A percentile compares a stretch with the other conserved stretches of the same genome.
phyloP scores from a whole-genome alignment of 2,329 filamentous ascomycete species.

The Coniochaeta prunicola region DNA sequence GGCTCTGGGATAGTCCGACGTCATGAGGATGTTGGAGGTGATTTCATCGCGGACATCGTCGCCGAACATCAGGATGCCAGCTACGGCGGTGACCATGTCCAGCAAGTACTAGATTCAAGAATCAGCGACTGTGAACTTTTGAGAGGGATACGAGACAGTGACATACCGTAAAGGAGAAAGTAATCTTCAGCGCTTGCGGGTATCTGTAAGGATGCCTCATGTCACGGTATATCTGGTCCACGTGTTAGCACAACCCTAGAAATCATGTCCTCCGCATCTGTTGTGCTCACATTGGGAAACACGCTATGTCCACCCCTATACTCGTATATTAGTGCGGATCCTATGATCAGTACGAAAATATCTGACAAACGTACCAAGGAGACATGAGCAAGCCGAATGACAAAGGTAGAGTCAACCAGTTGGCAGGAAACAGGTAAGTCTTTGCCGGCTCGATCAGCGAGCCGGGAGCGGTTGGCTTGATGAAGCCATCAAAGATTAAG shows the following conservation, averaged over 20 bases:
- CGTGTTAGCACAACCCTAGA: slow-evolving; percentile 6
- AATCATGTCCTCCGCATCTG: no score
- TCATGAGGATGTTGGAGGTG: slow-evolving; percentile 79
- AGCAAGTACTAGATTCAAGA: slow-evolving; percentile 56
- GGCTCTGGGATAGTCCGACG: slow-evolving; percentile 63
- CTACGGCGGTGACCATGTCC: slow-evolving; percentile 73
- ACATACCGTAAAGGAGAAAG: slow-evolving; percentile 76
- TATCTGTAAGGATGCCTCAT: slow-evolving; percentile 77
- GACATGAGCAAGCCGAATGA: slow-evolving; percentile 88
- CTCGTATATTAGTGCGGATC: not conserved
- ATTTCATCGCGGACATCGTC: slow-evolving; percentile 82
- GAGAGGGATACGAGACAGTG: not conserved
- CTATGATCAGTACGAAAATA: no score
- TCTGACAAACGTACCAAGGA: slow-evolving; percentile 35
- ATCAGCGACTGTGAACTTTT: not conserved
- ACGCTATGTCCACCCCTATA: slow-evolving; percentile 50
- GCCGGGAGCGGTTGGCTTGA: slow-evolving; percentile 72
- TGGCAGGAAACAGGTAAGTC: slow-evolving; percentile 75
- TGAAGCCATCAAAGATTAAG: slow-evolving; percentile 76
- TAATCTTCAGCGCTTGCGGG: slow-evolving; percentile 63
- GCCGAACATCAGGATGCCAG: slow-evolving; percentile 91
- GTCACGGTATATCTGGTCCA: slow-evolving; percentile 47
- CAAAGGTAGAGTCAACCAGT: slow-evolving; percentile 81
- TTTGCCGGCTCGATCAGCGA: slow-evolving; percentile 73
- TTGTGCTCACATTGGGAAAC: slow-evolving; percentile 64